Percentiles rank a stretch among this genome's conserved stretches.
Evolutionary conservation across 345 rosid species (phyloP).

Genomic region (Punica granatum): DNA sequence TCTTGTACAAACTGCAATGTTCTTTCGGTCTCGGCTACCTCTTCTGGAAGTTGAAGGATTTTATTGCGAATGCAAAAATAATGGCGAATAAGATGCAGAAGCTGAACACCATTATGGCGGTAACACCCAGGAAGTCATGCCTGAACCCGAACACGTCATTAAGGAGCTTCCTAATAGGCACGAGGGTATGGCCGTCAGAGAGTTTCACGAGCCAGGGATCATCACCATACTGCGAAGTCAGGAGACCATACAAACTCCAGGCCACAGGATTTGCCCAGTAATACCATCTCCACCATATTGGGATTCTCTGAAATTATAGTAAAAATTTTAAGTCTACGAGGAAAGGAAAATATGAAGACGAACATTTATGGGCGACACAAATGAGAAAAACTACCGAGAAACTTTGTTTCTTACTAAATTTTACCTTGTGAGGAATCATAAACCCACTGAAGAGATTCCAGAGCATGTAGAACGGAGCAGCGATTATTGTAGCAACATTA

Average conservation of each 20-base stretch:
- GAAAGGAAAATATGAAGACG: not conserved
- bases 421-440: conserved; percentile 94
- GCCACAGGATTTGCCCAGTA: conserved; percentile 98
- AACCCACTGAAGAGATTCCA: conserved; percentile 99
- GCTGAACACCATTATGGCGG: conserved; percentile 63
- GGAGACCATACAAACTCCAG: conserved; percentile 83
- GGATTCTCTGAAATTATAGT: conserved; percentile 54
- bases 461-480: conserved; percentile 97
- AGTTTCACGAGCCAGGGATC: conserved; percentile 41
- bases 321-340: not conserved
- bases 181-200: conserved; percentile 39
- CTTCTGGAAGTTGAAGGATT: conserved; percentile 86
- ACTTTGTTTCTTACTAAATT: not conserved
- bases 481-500: conserved; percentile 76
- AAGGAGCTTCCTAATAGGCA: conserved; percentile 52
- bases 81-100: conserved; percentile 61
- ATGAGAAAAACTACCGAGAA: not conserved
- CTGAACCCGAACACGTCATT: conserved; percentile 52
- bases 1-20: not conserved
- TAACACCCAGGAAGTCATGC: conserved; percentile 69
- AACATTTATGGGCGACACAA: not conserved
- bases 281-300: conserved; percentile 98
- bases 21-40: conserved; percentile 30
- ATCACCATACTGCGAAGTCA: conserved; percentile 76
- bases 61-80: conserved; percentile 76